These are phyloP conservation scores for Diaporthe caulivora DNA, from an alignment of 2,329 filamentous ascomycete species.

Conservation along the genomic window DNA sequence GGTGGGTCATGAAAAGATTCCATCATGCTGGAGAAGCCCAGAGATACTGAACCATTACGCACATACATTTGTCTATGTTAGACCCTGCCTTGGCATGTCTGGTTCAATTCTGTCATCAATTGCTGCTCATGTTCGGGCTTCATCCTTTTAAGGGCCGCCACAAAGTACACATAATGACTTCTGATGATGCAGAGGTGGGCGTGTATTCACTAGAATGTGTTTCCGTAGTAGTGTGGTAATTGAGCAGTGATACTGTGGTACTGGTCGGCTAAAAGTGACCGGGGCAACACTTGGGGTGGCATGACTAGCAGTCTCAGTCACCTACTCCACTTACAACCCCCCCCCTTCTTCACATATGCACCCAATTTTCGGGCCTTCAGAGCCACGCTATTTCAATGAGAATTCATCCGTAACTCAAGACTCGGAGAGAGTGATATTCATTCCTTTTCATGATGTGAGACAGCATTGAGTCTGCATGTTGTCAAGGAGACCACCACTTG, in stretches of 20 bases:
- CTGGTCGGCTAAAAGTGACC: neutral
- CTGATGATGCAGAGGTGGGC: neutral
- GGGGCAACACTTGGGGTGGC: neutral
- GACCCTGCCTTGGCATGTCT: neutral
- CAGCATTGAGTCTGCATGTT: neutral
- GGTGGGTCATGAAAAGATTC: neutral
- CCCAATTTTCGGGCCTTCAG: too few species aligned
- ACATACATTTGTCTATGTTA: neutral
- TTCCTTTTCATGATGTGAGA: neutral
- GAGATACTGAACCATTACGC: constrained; percentile 9
- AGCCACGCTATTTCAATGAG: too few species aligned
- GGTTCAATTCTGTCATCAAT: neutral
- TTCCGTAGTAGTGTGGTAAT: neutral
- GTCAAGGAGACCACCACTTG: too few species aligned
- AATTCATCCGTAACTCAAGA: too few species aligned
- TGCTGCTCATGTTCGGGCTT: neutral
- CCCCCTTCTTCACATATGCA: too few species aligned
- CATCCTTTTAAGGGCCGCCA: neutral
- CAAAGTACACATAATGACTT: neutral
- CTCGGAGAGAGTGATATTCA: neutral
- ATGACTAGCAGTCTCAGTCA: neutral
- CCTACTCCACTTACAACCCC: too few species aligned
- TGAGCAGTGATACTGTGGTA: neutral
- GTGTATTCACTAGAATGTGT: neutral
- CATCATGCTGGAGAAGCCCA: neutral